Evolutionary conservation across 2,329 filamentous ascomycete species (phyloP).

Genomic region (Allantophomopsis cytisporea): DNA sequence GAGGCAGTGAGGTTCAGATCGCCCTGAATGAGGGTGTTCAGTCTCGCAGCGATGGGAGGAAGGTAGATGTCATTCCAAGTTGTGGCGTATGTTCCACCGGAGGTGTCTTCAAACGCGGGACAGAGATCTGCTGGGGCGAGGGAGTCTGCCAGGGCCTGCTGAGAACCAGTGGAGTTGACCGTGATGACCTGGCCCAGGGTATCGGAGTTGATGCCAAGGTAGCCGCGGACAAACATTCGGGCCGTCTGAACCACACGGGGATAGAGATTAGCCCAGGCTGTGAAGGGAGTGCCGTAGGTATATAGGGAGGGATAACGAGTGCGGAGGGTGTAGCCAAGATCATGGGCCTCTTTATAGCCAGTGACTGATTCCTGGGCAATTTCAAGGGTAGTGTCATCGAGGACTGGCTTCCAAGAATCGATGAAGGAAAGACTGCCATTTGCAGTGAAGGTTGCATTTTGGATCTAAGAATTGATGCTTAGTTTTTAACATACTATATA

Average conservation of each 20-base stretch:
- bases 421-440: slow-evolving; percentile 40
- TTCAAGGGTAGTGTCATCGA: slow-evolving; percentile 38
- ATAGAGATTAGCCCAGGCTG: slow-evolving; percentile 54
- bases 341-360: slow-evolving; percentile 46
- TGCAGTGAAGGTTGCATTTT: slow-evolving; percentile 36
- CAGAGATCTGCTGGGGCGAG: slow-evolving; percentile 50
- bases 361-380: slow-evolving; percentile 45
- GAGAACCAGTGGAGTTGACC: slow-evolving; percentile 39
- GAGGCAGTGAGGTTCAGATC: slow-evolving; percentile 36
- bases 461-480: slow-evolving; percentile 25
- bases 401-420: slow-evolving; percentile 39
- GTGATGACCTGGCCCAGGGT: slow-evolving; percentile 40
- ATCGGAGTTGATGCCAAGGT: slow-evolving; percentile 39
- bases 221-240: slow-evolving; percentile 45
- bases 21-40: slow-evolving; percentile 38
- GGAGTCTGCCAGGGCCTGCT: slow-evolving; percentile 42
- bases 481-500: too few relatives aligned
- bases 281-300: slow-evolving; percentile 27
- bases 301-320: slow-evolving; percentile 33
- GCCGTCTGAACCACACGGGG: slow-evolving; percentile 49
- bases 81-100: slow-evolving; percentile 30
- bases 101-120: slow-evolving; percentile 40
- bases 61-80: slow-evolving; percentile 37
- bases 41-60: slow-evolving; percentile 35
- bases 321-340: slow-evolving; percentile 27